Base-by-base conservation (phyloP, 73 alveolate species). In the Paramecium pentaurelia region DNA sequence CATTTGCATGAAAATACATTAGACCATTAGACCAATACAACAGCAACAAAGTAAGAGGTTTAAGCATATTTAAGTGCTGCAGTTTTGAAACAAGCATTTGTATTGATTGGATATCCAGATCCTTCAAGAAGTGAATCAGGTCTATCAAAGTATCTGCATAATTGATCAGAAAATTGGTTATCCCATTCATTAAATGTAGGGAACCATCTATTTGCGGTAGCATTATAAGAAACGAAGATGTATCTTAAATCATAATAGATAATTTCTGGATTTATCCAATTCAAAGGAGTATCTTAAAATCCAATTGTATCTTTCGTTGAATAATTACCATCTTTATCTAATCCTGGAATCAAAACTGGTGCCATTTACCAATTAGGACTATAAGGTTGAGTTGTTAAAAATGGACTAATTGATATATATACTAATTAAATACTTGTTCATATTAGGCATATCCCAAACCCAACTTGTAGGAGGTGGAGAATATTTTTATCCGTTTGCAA, bases 201-300 rank as follows among this genome's bases (percentile, higher is more conserved):
- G 34, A 18, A 18, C 71, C 73, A 80, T 80, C 91, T 80, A 0
- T 1, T 1, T 18, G 0, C 0, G 3, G 27, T 45, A 0, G 7
- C 0, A 42, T 87, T 12, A 36, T 77, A 87, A 40, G 40, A 16
- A 4, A 89, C 60, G 25, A 45, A 89, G 14, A 42, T 58, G 58
- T 89, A 71, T 89, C 94, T 71, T 25, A 89, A 89, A 70, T 89
- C 94, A 71, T 89, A 89, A n/a, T 89, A 47, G 14, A 64, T 83
- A n/a, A 47, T 34, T 38, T 45, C 54, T 14, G 71, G 51, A 42
- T 27, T 25, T 14, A 71, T 71, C 94, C 94, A 89, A 51, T 89
- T 83, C 12, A 80, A 47, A 45, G 91, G 91, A 49, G 22, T 47
- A 10, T 16, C 44, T 47, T 45, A 80, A 34, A 49, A 45, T 45